Evolutionary conservation across 441 rosid species (phyloP).

Genomic region (Populus hybrid): DNA sequence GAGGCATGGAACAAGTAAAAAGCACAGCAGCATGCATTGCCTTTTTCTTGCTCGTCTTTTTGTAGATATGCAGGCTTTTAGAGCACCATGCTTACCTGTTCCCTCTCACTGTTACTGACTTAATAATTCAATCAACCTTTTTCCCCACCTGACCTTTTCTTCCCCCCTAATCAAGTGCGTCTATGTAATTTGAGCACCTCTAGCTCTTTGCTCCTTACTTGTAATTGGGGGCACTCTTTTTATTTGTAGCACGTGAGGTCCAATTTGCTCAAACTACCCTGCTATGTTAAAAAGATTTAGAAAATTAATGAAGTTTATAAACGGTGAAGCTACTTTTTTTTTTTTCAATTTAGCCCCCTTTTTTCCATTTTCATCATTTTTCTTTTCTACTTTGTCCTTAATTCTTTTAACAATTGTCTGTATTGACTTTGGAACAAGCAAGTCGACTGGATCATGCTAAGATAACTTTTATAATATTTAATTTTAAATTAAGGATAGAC

Average conservation of each 20-base stretch:
- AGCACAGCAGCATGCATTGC: constrained; percentile 33
- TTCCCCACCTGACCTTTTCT: not conserved
- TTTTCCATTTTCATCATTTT: too few relatives aligned
- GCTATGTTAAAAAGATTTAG: too few relatives aligned
- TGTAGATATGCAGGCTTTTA: constrained; percentile 39
- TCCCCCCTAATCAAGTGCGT: not conserved
- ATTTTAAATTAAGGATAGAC: fast-evolving
- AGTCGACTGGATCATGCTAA: fast-evolving
- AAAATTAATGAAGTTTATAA: too few relatives aligned
- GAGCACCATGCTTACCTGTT: constrained; percentile 30
- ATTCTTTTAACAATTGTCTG: too few relatives aligned
- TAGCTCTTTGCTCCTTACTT: not conserved
- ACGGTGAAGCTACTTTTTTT: too few relatives aligned
- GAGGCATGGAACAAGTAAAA: constrained; percentile 43
- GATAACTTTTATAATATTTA: fast-evolving
- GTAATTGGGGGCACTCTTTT: not conserved
- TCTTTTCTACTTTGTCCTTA: too few relatives aligned
- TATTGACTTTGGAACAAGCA: fast-evolving
- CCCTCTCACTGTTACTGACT: constrained; percentile 23
- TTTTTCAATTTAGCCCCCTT: too few relatives aligned
- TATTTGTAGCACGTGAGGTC: not conserved
- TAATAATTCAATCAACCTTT: not conserved
- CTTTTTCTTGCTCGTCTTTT: constrained; percentile 27
- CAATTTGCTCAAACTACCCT: not conserved
- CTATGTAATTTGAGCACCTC: not conserved